Conservation (phyloP, 2,329 filamentous ascomycete species). For the Nakataea oryzae region DNA sequence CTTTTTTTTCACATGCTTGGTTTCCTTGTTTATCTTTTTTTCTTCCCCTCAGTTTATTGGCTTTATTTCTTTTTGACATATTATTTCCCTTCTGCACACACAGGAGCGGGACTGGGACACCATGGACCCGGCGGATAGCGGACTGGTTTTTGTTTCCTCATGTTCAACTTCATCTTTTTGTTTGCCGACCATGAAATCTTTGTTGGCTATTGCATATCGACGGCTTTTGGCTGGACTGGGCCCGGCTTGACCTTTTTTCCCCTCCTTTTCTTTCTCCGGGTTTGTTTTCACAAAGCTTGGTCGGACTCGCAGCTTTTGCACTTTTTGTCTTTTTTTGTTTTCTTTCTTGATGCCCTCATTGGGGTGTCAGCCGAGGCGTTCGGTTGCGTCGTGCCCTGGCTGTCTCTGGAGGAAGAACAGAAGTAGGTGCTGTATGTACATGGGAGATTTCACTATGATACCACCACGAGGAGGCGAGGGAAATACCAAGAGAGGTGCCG, state of each 20-base stretch:
- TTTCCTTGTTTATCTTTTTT: not conserved
- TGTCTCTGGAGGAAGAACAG: not conserved
- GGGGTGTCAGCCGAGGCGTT: not conserved
- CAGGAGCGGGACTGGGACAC: not conserved
- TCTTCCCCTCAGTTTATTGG: not conserved
- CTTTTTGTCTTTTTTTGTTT: not conserved
- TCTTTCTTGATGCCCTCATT: not conserved
- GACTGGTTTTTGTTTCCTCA: not conserved
- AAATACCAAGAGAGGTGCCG: not conserved
- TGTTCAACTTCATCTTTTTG: not conserved
- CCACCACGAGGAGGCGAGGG: not conserved
- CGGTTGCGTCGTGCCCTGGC: not conserved
- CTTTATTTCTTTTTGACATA: not conserved
- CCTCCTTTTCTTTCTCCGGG: no score
- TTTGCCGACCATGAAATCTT: not conserved
- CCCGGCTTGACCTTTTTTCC: not conserved
- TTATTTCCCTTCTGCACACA: constrained; percentile 1
- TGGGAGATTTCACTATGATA: not conserved
- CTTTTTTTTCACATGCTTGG: not conserved
- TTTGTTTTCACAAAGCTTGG: not conserved
- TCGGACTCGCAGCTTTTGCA: not conserved
- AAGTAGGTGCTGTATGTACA: not conserved
- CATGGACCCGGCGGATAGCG: not conserved
- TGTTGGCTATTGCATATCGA: not conserved
- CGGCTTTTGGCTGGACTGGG: not conserved